Percentiles rank a stretch among this genome's conserved stretches.
phyloP scores from a whole-genome alignment of 306 rosid species.

The Carpinus viminea region DNA sequence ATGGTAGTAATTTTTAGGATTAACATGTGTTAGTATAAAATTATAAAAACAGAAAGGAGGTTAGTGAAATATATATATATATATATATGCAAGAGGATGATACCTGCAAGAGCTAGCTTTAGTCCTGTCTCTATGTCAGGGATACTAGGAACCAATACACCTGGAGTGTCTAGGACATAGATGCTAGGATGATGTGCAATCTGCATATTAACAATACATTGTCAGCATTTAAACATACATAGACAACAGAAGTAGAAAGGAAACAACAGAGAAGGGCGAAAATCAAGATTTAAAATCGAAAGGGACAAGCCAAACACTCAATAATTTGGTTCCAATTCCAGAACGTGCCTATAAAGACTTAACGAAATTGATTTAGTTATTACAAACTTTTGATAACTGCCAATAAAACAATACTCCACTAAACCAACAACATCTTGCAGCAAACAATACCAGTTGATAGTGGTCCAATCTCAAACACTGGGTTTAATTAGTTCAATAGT shows the following conservation, averaged over 20 bases:
- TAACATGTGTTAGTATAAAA: no score
- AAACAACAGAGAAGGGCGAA: background rate
- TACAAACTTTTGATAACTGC: background rate
- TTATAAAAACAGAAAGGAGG: constrained; percentile 1
- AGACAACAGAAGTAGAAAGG: constrained; percentile 13
- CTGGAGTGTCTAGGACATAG: constrained; percentile 91
- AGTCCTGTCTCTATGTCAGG: constrained; percentile 87
- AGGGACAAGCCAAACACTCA: background rate
- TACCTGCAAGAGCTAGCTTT: constrained; percentile 93
- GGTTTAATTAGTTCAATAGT: background rate
- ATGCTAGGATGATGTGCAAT: constrained; percentile 93
- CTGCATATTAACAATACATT: constrained; percentile 43
- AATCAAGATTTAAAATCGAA: background rate
- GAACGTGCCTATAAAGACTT: background rate
- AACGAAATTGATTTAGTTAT: background rate
- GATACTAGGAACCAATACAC: constrained; percentile 91
- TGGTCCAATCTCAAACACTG: background rate
- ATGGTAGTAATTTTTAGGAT: background rate
- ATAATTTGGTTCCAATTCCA: background rate
- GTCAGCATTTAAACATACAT: background rate
- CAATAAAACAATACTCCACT: background rate
- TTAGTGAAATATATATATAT: background rate
- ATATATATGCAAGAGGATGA: background rate
- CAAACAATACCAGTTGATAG: background rate
- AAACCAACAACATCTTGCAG: background rate